Percentiles rank a stretch among this genome's conserved stretches.
phyloP scores from a whole-genome alignment of 176 grass and related monocot species.

The Carex myosuroides region DNA sequence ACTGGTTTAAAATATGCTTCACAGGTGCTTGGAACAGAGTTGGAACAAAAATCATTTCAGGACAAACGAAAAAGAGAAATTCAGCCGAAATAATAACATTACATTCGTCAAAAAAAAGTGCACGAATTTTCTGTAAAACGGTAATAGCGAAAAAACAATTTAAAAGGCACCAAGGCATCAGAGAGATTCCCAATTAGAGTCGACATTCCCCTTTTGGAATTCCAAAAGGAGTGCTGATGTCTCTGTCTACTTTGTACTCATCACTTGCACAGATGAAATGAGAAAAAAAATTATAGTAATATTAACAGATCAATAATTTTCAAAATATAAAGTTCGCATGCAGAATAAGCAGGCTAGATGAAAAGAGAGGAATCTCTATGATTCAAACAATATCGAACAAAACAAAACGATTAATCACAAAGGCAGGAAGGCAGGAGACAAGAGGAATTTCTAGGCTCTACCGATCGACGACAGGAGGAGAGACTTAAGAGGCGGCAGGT shows the following conservation, averaged over 20 bases:
- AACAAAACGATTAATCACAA: neutral
- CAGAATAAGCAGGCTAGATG: neutral
- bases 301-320: neutral
- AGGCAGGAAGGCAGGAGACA: neutral
- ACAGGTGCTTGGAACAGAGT: too few species aligned
- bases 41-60: neutral
- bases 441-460: neutral
- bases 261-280: neutral
- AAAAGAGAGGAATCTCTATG: too few species aligned
- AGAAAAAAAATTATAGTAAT: neutral
- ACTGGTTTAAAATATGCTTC: too few species aligned
- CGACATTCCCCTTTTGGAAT: neutral
- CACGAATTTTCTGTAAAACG: neutral
- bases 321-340: neutral
- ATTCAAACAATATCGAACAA: neutral
- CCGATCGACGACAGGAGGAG: neutral
- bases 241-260: slow-evolving; percentile 6
- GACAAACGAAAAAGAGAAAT: neutral
- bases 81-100: neutral
- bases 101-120: too few species aligned
- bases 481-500: neutral
- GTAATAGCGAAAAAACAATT: neutral
- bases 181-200: slow-evolving; percentile 21
- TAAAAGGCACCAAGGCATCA: neutral
- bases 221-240: neutral